A percentile compares a stretch with the other conserved stretches of the same genome.
phyloP scores from a whole-genome alignment of 495 filamentous ascomycete genomes.

The Penicillium cataractarum region DNA sequence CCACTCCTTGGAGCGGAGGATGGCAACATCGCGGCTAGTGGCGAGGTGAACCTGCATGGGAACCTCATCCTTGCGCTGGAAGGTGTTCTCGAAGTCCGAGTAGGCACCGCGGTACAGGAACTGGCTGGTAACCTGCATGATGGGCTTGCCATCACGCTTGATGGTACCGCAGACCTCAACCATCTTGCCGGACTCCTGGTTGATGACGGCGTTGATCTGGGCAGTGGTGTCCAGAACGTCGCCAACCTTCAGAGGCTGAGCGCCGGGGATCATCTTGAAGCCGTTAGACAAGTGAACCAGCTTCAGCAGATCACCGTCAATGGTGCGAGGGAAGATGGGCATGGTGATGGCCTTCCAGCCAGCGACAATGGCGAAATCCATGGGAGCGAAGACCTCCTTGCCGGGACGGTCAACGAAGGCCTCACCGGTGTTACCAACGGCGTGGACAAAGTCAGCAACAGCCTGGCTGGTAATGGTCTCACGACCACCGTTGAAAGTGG shows the following conservation, averaged over 20 bases:
- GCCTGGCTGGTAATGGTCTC: constrained; percentile 84
- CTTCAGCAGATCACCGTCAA: constrained; percentile 93
- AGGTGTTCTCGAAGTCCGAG: constrained; percentile 94
- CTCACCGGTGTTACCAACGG: constrained; percentile 95
- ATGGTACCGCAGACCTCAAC: constrained; percentile 98
- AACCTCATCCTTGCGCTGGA: constrained; percentile 94
- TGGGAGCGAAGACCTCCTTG: constrained; percentile 92
- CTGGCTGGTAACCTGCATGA: constrained; percentile 98
- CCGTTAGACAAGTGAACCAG: constrained; percentile 95
- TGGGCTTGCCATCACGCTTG: constrained; percentile 77
- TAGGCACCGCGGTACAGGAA: constrained; percentile 95
- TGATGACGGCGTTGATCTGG: constrained; percentile 96
- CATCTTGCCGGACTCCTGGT: constrained; percentile 98
- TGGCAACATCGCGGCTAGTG: constrained; percentile 86
- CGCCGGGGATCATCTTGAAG: constrained; percentile 97
- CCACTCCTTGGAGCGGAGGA: constrained; percentile 96
- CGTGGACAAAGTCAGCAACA: constrained; percentile 97
- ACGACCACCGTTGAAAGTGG: constrained; percentile 85
- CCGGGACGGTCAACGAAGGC: constrained; percentile 97
- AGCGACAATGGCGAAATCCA: constrained; percentile 99
- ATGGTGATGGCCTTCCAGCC: constrained; percentile 99
- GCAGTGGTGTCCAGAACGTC: constrained; percentile 92
- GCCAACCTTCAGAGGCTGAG: constrained; percentile 90
- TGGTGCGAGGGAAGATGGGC: constrained; percentile 92
- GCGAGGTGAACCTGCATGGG: constrained; percentile 91